These are phyloP conservation scores for Vigna trinervia DNA, from an alignment of 306 rosid species.

Conservation along the genomic window DNA sequence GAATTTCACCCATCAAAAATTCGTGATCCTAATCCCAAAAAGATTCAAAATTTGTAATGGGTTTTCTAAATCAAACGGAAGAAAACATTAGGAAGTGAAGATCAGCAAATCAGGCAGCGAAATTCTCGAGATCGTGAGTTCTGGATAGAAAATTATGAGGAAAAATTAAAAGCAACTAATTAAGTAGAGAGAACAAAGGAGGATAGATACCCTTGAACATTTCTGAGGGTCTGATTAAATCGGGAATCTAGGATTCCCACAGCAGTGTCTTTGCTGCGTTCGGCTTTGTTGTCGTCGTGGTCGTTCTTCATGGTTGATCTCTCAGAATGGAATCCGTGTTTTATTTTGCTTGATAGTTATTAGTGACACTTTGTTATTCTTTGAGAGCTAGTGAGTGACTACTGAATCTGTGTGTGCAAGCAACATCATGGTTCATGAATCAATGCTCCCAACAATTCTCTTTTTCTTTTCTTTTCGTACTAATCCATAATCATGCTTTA, in stretches of 20 bases:
- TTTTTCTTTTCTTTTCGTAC: not conserved
- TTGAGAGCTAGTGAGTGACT: slow-evolving; percentile 7
- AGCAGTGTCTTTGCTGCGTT: slow-evolving; percentile 51
- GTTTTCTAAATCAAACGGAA: slow-evolving; percentile 22
- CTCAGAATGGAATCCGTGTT: slow-evolving; percentile 14
- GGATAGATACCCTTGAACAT: slow-evolving; percentile 80
- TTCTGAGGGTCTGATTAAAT: slow-evolving; percentile 89
- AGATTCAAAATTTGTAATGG: slow-evolving; percentile 5
- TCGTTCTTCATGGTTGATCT: slow-evolving; percentile 70
- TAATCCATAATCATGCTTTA: not conserved
- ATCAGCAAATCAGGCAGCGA: slow-evolving; percentile 31
- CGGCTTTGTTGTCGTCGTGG: slow-evolving; percentile 37
- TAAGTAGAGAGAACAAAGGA: slow-evolving; percentile 21
- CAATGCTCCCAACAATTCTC: not conserved
- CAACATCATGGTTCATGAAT: not conserved
- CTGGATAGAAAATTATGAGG: slow-evolving; percentile 8
- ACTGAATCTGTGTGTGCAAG: slow-evolving; percentile 29
- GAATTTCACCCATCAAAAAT: slow-evolving; percentile 43
- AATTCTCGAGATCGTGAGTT: slow-evolving; percentile 37
- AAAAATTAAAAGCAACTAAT: slow-evolving; percentile 30
- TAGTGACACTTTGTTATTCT: slow-evolving; percentile 15
- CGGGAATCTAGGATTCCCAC: slow-evolving; percentile 69
- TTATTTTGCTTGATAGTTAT: not conserved
- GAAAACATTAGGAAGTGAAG: slow-evolving; percentile 35
- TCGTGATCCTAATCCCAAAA: slow-evolving; percentile 19